Evolutionary conservation across 1,284 basidiomycete species (phyloP).

Genomic region (Ustilago tritici): DNA sequence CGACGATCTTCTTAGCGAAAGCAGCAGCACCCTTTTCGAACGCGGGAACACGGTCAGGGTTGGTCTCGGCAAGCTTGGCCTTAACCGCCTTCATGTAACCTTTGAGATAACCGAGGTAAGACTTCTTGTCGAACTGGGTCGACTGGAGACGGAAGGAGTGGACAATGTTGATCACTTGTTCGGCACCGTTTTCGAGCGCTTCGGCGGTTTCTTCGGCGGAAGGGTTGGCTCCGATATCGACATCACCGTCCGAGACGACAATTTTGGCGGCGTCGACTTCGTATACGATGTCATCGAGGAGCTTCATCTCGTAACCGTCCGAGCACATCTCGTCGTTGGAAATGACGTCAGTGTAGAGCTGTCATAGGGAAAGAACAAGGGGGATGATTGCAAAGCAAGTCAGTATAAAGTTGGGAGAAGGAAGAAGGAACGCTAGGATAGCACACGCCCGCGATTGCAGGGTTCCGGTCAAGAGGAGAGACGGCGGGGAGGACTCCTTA

Average conservation of each 20-base stretch:
- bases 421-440: neutral
- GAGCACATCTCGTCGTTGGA: conserved; percentile 84
- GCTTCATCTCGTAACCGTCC: conserved; percentile 75
- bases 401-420: conserved; percentile 1
- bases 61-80: conserved; percentile 71
- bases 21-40: conserved; percentile 86
- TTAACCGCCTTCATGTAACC: conserved; percentile 86
- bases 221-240: conserved; percentile 84
- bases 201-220: conserved; percentile 88
- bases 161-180: conserved; percentile 87
- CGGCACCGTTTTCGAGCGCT: conserved; percentile 81
- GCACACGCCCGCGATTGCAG: conserved; percentile 2
- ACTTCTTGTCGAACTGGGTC: conserved; percentile 92
- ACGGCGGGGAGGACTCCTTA: neutral
- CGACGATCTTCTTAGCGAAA: conserved; percentile 78
- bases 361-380: conserved; percentile 14
- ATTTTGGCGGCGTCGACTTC: conserved; percentile 89
- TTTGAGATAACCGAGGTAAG: conserved; percentile 86
- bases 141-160: conserved; percentile 90
- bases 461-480: neutral
- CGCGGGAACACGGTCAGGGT: conserved; percentile 78
- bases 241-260: conserved; percentile 81
- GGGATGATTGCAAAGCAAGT: neutral
- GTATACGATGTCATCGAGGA: conserved; percentile 84
- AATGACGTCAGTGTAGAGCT: conserved; percentile 80